Base-by-base conservation (phyloP, 305 asterid species). In the Fraxinus angustifolia region DNA sequence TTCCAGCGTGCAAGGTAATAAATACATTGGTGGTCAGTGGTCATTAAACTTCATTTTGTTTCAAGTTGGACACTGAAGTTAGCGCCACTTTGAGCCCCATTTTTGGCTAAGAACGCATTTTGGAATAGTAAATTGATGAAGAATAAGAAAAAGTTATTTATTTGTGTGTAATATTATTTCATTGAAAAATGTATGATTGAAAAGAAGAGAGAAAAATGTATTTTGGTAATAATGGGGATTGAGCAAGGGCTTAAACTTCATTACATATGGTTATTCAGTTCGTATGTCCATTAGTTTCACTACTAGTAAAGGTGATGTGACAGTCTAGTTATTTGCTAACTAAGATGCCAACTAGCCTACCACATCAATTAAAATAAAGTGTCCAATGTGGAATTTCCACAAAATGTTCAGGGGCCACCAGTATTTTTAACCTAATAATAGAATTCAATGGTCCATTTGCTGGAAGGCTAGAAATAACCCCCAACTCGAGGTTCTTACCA, bases 401-500 rank as follows among this genome's bases (percentile, higher is more conserved):
- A 16, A 60, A 60, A 60, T 21, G 70, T 60, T 19, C 12, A 7
- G 30, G 31, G 70, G 1, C 31, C 30, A 2, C 71, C 71, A 60
- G 16, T 60, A 60, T 60, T 60, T 60, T 60, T 60, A 19, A 60
- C 31, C 71, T 8, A 21, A 60, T 60, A 2, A 60, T 60, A 60
- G 21, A 60, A 21, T 60, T 60, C 71, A 60, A 21, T 21, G 71
- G 71, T 60, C 71, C 11, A 23, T 60, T 7, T 60, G 33, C 71
- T 6, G 71, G 71, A 60, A 60, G 14, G 71, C 71, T 60, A 60
- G 71, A 53, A 60, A 60, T 60, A 60, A 60, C 31, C 71, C 2
- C 31, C 71, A 23, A 60, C 28, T 60, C 71, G 14, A 60, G 38
- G 73, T 30, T 81, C 89, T 91, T 73, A 94, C 98, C 91, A 94